Evolutionary conservation across 2,329 filamentous ascomycete species (phyloP), one percentile per base, ranked within the genome.

Genomic region (Verticillium nonalfalfae): DNA sequence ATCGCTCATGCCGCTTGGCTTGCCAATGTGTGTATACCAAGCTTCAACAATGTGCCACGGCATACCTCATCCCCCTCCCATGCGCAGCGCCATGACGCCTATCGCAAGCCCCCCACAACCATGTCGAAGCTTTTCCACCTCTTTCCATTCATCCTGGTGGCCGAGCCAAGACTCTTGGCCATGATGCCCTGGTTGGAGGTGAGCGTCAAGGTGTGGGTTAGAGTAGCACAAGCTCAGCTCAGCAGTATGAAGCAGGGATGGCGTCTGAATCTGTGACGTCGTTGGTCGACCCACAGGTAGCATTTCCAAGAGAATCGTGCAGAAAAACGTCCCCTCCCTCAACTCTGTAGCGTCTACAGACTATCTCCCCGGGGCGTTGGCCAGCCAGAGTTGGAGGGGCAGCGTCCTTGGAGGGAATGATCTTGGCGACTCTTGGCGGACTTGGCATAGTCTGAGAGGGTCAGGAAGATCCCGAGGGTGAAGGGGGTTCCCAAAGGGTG

Each of bases 311-410:
- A 52, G 45, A 21, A 31, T 15, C 39, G 39, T 45, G 39, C 39
- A 45, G 39, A 45, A 45, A 45, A 31, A 31, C 39, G 18, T 45
- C 39, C 39, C 39, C 39, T 45, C 39, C 39, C 39, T 45, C 26
- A 31, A 31, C 26, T 4, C 26, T 31, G 26, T 45, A n/a, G 15
- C 18, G 45, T 11, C 18, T 52, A 18, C 45, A 52, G n/a, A 18
- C 45, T 52, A 52, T 52, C 45, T 52, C 45, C 45, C 45, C 4
- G 45, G 35, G 45, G 18, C 45, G 45, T 18, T 11, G 45, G 45
- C 45, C 45, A 52, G 45, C 18, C n/a, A 11, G 18, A 61, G 52
- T n/a, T 13, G 57, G 61, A 57, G 52, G 61, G 59, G 35, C 52
- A 31, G 56, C 35, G 35, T 26, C 15, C 18, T 36, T 26, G 40